Base-by-base conservation (phyloP, 23 red algal genomes). In the Cyanidioschyzon merolae region DNA sequence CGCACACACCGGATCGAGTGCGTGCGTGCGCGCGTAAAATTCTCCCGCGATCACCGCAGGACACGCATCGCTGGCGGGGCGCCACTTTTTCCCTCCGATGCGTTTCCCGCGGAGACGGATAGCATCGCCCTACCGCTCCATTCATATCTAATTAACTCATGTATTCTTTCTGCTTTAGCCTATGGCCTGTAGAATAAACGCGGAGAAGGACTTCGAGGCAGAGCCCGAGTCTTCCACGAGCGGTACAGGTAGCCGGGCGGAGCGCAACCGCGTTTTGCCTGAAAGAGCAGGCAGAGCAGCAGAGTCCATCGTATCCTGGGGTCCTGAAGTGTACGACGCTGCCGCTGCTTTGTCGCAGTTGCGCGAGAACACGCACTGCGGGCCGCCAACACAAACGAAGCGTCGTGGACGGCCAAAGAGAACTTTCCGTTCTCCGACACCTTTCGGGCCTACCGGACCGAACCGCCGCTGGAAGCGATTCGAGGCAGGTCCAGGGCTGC, bases 351-450 rank as follows among this genome's bases (percentile, higher is more conserved):
- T 54, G 45, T 54, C 45, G 45, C 45, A 54, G 45, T 21, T 54
- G 21, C 45, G 45, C 45, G 45, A 54, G 45, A 54, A 54, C 45
- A 54, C 12, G 12, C 7, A 54, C 45, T 54, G 7, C 12, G 21
- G 45, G 12, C 12, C 45, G 12, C 7, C 7, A 15, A 21, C 12
- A 54, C 45, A 21, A 15, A 21, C 45, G 45, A 54, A 27, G 21
- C 63, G 63, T 71, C 63, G 63, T 27, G 63, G 63, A 17, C 63
- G 63, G 30, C 63, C 63, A 35, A 7, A 27, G 63, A 25, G 63
- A 25, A 71, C 63, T 7, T 71, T 71, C 29, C 32, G 63, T 3
- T 71, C 63, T 7, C 63, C 63, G 29, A 35, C 32, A 27, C n/a
- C 21, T 7, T 32, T 3, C 29, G 63, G 63, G 7, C 32, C 63